A percentile compares a stretch with the other conserved stretches of the same genome.
These are phyloP conservation scores for Candida railenensis DNA, from an alignment of 805 yeast species.

Conservation along the genomic window DNA sequence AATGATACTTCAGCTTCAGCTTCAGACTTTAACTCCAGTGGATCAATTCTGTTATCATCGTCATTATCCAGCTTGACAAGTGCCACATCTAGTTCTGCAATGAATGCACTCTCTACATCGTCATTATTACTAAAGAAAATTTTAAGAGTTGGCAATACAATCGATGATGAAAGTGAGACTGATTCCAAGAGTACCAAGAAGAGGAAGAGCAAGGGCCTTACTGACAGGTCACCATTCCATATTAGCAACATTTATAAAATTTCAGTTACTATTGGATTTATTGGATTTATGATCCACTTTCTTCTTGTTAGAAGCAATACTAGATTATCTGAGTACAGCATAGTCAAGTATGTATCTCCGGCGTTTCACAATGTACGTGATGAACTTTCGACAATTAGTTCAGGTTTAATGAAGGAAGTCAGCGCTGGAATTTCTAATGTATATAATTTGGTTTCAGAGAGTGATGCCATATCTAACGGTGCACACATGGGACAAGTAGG, in stretches of 20 bases:
- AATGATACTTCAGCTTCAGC: slow-evolving; percentile 13
- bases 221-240: slow-evolving; percentile 2
- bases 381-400: slow-evolving; percentile 9
- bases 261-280: slow-evolving; percentile 38
- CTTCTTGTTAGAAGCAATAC: slow-evolving; percentile 23
- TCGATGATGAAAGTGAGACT: neutral
- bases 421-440: slow-evolving; percentile 12
- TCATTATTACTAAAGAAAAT: slow-evolving; percentile 29
- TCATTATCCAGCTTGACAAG: slow-evolving; percentile 30
- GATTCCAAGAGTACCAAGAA: neutral
- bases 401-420: slow-evolving; percentile 7
- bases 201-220: slow-evolving; percentile 3
- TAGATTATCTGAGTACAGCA: slow-evolving; percentile 7
- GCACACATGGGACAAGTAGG: slow-evolving; percentile 30
- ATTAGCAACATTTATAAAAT: slow-evolving; percentile 25
- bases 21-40: slow-evolving; percentile 14
- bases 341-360: slow-evolving; percentile 3
- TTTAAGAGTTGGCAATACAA: neutral
- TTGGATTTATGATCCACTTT: slow-evolving; percentile 38
- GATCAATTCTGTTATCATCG: slow-evolving; percentile 32
- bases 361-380: neutral
- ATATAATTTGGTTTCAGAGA: slow-evolving; percentile 12
- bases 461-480: slow-evolving; percentile 17
- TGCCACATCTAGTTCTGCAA: slow-evolving; percentile 26
- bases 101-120: slow-evolving; percentile 26